A percentile compares a stretch with the other conserved stretches of the same genome.
Evolutionary conservation across 2,329 filamentous ascomycete genomes (phyloP).

Genomic region (Alternaria longipes): DNA sequence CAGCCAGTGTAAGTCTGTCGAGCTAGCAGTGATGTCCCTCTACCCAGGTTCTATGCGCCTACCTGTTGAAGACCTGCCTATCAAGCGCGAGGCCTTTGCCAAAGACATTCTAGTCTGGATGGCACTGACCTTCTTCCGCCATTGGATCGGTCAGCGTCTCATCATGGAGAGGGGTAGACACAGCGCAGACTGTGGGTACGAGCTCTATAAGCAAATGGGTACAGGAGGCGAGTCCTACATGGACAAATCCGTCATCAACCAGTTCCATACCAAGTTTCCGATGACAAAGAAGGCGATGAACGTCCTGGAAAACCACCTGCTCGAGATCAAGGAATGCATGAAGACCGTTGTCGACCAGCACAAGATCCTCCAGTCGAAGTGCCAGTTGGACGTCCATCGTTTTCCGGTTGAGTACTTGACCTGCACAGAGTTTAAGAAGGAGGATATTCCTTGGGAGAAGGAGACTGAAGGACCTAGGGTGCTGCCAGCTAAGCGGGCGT

Average conservation of each 20-base stretch:
- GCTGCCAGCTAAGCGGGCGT: slow-evolving; percentile 26
- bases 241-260: slow-evolving; percentile 46
- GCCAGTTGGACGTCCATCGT: slow-evolving; percentile 51
- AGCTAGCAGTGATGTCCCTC: slow-evolving; percentile 32
- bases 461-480: slow-evolving; percentile 12
- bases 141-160: slow-evolving; percentile 57
- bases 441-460: slow-evolving; percentile 54
- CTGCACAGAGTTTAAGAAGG: slow-evolving; percentile 52
- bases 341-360: slow-evolving; percentile 51
- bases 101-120: slow-evolving; percentile 64
- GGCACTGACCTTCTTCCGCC: slow-evolving; percentile 57
- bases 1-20: slow-evolving; percentile 40
- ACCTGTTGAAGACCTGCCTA: slow-evolving; percentile 40
- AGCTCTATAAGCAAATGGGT: slow-evolving; percentile 55
- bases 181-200: slow-evolving; percentile 57
- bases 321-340: slow-evolving; percentile 55
- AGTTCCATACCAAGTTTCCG: slow-evolving; percentile 54
- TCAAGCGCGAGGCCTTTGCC: slow-evolving; percentile 56
- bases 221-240: slow-evolving; percentile 57
- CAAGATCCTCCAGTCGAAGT: slow-evolving; percentile 52
- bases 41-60: slow-evolving; percentile 42
- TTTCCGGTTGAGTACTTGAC: slow-evolving; percentile 56
- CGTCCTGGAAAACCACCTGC: slow-evolving; percentile 54
- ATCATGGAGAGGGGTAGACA: slow-evolving; percentile 50
- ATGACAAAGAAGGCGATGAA: slow-evolving; percentile 55